Percentiles rank a stretch among this genome's conserved stretches.
phyloP scores from a whole-genome alignment of 768 basidiomycete genomes.

The Kwoniella shandongensis region DNA sequence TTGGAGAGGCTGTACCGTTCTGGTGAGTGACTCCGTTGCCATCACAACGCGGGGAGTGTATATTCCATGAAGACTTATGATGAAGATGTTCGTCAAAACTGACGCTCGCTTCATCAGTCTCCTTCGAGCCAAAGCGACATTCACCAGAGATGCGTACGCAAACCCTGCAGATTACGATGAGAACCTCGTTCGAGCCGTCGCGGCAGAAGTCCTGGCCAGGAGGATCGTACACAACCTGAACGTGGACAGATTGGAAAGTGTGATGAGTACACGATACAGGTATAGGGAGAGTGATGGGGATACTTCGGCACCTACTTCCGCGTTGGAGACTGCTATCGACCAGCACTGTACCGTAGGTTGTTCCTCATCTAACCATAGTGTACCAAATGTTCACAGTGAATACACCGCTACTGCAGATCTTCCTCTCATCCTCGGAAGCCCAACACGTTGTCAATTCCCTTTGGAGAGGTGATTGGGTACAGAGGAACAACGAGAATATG shows the following conservation, averaged over 20 bases:
- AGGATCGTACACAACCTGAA: slow-evolving; percentile 68
- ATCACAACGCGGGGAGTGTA: too few relatives aligned
- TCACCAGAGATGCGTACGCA: slow-evolving; percentile 75
- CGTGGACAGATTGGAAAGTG: slow-evolving; percentile 63
- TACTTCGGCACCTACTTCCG: slow-evolving; percentile 53
- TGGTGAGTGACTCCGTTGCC: slow-evolving; percentile 24
- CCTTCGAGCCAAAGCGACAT: slow-evolving; percentile 61
- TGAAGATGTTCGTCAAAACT: slow-evolving; percentile 1
- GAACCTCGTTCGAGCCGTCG: slow-evolving; percentile 72
- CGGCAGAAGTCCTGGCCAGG: slow-evolving; percentile 47
- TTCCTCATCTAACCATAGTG: background rate
- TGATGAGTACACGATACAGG: slow-evolving; percentile 77
- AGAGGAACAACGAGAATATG: slow-evolving; percentile 69
- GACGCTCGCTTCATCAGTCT: slow-evolving; percentile 1
- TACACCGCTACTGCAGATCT: slow-evolving; percentile 57
- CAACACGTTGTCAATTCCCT: slow-evolving; percentile 79
- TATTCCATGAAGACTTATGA: background rate
- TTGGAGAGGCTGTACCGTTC: slow-evolving; percentile 69
- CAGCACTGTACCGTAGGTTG: slow-evolving; percentile 67
- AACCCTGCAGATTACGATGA: slow-evolving; percentile 85
- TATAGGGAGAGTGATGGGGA: slow-evolving; percentile 74
- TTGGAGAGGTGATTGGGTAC: slow-evolving; percentile 80
- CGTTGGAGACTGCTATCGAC: slow-evolving; percentile 88
- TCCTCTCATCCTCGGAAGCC: slow-evolving; percentile 79
- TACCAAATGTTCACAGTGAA: background rate